A percentile compares a stretch with the other conserved stretches of the same genome.
Conservation (phyloP, 257 asterid genomes). For the Datura wrightii region DNA sequence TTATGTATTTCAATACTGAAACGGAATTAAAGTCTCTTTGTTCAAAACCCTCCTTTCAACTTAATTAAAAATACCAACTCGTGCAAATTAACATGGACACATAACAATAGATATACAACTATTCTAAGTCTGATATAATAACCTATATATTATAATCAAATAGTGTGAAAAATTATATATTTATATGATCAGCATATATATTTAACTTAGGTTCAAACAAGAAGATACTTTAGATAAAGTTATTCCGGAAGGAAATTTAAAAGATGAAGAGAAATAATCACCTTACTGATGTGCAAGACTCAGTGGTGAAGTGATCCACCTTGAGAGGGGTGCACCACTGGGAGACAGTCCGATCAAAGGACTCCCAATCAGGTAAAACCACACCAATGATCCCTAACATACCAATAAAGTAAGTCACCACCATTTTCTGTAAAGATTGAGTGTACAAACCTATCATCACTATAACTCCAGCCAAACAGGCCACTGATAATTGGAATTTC, state of each 20-base stretch:
- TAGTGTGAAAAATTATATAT: background rate
- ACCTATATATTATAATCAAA: background rate
- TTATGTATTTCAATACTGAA: no score
- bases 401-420: conserved; percentile 61
- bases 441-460: conserved; percentile 54
- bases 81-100: background rate
- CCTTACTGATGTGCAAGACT: background rate
- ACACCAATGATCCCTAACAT: conserved; percentile 59
- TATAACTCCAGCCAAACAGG: conserved; percentile 47
- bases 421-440: conserved; percentile 60
- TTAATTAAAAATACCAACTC: no score
- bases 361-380: conserved; percentile 70
- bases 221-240: background rate
- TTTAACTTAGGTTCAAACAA: background rate
- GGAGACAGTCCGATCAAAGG: conserved; percentile 59
- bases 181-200: background rate
- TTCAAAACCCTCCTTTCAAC: no score
- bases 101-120: background rate
- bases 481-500: conserved; percentile 49
- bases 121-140: background rate
- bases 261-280: background rate
- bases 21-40: no score
- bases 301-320: background rate
- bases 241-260: no score
- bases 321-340: conserved; percentile 58